Conservation (phyloP, 495 filamentous ascomycete species). For the Podospora appendiculata region DNA sequence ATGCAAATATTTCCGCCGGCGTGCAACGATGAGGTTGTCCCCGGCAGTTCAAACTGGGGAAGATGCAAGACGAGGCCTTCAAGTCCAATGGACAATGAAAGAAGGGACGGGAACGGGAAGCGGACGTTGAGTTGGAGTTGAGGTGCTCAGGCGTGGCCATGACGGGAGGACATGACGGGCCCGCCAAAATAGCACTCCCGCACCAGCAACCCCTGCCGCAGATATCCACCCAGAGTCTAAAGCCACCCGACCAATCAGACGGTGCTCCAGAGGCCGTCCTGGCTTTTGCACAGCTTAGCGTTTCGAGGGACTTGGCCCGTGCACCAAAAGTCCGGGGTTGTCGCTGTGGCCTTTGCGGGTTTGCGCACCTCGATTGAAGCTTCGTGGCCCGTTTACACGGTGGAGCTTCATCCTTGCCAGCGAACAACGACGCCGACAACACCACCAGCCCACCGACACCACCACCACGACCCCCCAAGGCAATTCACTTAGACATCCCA, state of each 20-base stretch:
- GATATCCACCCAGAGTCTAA: not conserved
- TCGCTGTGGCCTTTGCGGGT: not conserved
- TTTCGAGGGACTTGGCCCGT: not conserved
- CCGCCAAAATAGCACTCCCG: not conserved
- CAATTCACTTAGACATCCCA: not conserved
- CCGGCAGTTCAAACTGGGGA: too few relatives aligned
- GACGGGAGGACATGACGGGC: not conserved
- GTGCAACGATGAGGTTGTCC: too few relatives aligned
- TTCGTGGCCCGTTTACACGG: conserved; percentile 1
- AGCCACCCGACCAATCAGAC: not conserved
- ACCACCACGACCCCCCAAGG: not conserved
- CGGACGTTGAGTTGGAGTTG: not conserved
- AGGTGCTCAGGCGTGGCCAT: not conserved
- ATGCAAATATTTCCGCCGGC: too few relatives aligned
- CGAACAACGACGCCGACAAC: not conserved
- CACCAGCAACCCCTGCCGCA: not conserved
- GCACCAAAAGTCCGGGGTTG: not conserved
- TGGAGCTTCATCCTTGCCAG: not conserved
- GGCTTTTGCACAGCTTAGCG: too few relatives aligned
- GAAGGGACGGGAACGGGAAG: not conserved
- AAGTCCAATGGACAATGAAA: too few relatives aligned
- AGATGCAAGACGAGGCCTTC: too few relatives aligned
- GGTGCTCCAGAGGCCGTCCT: too few relatives aligned
- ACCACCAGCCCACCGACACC: not conserved
- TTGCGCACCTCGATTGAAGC: conserved; percentile 2